phyloP scores from a whole-genome alignment of 2,329 filamentous ascomycete genomes.

The Hypoxylon sp. region DNA sequence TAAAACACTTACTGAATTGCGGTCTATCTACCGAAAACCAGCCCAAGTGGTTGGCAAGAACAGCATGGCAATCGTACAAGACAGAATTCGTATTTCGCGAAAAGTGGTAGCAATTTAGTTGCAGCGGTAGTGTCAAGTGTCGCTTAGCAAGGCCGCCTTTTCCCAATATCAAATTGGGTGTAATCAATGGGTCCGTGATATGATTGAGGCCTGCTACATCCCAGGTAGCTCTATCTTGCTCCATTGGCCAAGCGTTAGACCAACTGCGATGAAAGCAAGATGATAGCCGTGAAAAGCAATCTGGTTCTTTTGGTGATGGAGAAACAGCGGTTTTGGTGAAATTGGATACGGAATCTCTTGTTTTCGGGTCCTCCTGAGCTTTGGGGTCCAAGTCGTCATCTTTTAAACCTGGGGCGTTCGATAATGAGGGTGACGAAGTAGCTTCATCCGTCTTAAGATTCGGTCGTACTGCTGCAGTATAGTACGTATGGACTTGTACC shows the following conservation, averaged over 20 bases:
- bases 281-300: neutral
- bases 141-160: neutral
- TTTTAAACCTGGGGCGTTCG: neutral
- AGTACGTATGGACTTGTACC: neutral
- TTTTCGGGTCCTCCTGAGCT: neutral
- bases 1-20: neutral
- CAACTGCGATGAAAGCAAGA: neutral
- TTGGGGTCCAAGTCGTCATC: neutral
- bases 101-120: neutral
- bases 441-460: neutral
- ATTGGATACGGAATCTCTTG: neutral
- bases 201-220: neutral
- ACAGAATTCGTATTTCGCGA: neutral
- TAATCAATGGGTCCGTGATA: too few species aligned
- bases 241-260: neutral
- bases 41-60: neutral
- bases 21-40: neutral
- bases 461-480: neutral
- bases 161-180: neutral
- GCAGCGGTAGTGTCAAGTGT: neutral
- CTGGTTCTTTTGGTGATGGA: neutral
- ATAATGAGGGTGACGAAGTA: neutral
- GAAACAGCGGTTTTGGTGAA: neutral
- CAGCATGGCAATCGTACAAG: neutral
- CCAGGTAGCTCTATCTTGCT: neutral